Base-by-base conservation (phyloP, 2,329 filamentous ascomycete species). In the Metarhizium album region DNA sequence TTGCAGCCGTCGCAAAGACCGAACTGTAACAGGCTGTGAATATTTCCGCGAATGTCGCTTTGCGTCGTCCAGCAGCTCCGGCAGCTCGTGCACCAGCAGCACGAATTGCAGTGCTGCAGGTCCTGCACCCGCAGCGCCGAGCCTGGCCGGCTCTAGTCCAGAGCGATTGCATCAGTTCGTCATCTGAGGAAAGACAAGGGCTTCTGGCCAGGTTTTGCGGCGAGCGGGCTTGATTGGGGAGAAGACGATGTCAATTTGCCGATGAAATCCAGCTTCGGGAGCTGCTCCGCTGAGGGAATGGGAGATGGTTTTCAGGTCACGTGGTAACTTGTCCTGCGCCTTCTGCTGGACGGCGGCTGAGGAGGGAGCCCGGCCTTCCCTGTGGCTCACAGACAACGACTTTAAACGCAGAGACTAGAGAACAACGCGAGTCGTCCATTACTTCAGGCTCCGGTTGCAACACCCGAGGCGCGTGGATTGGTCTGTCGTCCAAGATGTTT, bases 11-110 rank as follows among this genome's bases (percentile, higher is more conserved):
- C 4, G 80, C 83, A 59, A 86, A 78, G 49, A 84, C 76, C 33
- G 81, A 79, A 24, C 83, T 83, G 60, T 87, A 87, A 62, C 76
- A 78, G 38, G 84, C 78, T 23, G 83, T 86, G 61, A 84, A 74
- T 53, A 82, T 55, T 67, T 82, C 70, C 65, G 74, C 67, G 59
- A 73, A 64, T 40, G 71, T 72, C 42, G 74, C 64, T 56, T 74
- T 75, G 49, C 75, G 74, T 59, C 71, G 73, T 48, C 73, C 64
- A 31, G 73, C 67, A 22, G 71, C 68, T 40, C 74, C 74, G 43
- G 78, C 74, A 49, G 73, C 65, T 60, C 73, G 74, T 52, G 76
- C 74, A 53, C 74, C 69, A 53, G 79, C 59, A 43, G 69, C 66
- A 53, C 71, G 70, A 52, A 75, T 62, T 48, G 70, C 68, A 51